These are phyloP conservation scores for Chlorencoelia australis DNA, from an alignment of 2,329 filamentous ascomycete species.

Conservation along the genomic window DNA sequence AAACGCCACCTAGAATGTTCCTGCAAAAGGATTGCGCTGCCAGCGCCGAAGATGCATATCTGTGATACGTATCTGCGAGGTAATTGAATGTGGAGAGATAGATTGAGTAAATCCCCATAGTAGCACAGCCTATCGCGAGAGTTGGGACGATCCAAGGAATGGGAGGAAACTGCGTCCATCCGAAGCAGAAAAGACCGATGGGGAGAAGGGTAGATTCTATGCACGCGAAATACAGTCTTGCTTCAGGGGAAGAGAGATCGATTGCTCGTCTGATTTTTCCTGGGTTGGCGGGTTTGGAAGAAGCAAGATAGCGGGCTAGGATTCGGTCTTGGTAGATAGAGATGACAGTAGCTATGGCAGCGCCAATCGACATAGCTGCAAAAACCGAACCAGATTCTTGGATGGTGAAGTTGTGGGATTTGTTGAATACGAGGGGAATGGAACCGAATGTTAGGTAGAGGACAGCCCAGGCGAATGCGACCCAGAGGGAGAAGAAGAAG, in stretches of 20 bases:
- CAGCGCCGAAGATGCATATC: constrained; percentile 74
- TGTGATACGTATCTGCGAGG: constrained; percentile 76
- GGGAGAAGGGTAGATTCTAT: constrained; percentile 67
- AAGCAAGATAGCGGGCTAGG: constrained; percentile 36
- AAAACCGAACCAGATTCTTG: constrained; percentile 66
- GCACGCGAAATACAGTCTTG: constrained; percentile 74
- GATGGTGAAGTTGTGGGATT: constrained; percentile 56
- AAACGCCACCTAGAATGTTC: constrained; percentile 72
- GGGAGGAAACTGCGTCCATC: constrained; percentile 50
- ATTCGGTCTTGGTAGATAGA: constrained; percentile 65
- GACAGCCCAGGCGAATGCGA: constrained; percentile 80
- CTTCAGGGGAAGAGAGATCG: constrained; percentile 51
- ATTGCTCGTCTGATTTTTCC: constrained; percentile 13
- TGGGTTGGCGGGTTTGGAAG: constrained; percentile 13
- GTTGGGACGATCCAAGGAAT: constrained; percentile 65
- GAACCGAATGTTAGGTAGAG: constrained; percentile 78
- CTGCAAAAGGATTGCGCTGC: constrained; percentile 81
- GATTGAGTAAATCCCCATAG: constrained; percentile 77
- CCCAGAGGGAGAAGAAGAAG: constrained; percentile 84
- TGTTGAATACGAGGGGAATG: constrained; percentile 66
- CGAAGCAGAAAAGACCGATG: constrained; percentile 59
- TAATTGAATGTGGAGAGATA: constrained; percentile 92
- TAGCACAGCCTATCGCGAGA: constrained; percentile 62
- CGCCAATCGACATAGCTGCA: constrained; percentile 57
- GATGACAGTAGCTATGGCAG: constrained; percentile 54